Evolutionary conservation across 441 rosid species (phyloP).

Genomic region (Dalechampia spathulata): DNA sequence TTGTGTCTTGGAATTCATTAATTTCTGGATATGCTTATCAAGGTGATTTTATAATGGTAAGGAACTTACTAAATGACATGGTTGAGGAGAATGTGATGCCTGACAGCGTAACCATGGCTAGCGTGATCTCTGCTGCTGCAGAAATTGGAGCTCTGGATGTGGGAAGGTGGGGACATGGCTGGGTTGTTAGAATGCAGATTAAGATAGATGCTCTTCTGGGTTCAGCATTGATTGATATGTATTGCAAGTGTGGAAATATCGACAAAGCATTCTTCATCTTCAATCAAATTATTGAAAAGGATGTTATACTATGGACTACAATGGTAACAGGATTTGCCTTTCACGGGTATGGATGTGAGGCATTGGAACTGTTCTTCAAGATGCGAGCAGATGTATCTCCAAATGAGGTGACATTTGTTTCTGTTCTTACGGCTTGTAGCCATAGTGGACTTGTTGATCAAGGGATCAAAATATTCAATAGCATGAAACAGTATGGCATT

Average conservation of each 20-base stretch:
- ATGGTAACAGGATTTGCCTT: conserved; percentile 53
- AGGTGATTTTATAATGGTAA: conserved; percentile 24
- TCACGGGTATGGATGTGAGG: conserved; percentile 44
- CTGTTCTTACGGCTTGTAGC: conserved; percentile 51
- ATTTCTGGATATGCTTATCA: conserved; percentile 33
- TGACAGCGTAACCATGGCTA: conserved; percentile 29
- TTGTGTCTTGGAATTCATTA: conserved; percentile 47
- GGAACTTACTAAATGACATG: conserved; percentile 26
- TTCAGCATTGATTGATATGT: conserved; percentile 51
- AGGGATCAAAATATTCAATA: conserved; percentile 32
- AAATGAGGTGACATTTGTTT: conserved; percentile 40
- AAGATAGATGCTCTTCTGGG: conserved; percentile 35
- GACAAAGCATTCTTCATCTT: conserved; percentile 36
- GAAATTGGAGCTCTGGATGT: conserved; percentile 28
- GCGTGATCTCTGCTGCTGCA: conserved; percentile 33
- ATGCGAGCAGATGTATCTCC: conserved; percentile 40
- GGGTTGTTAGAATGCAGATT: conserved; percentile 24
- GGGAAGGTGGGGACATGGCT: conserved; percentile 45
- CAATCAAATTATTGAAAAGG: conserved; percentile 27
- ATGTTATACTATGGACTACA: conserved; percentile 45
- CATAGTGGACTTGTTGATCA: conserved; percentile 43
- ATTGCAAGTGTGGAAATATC: conserved; percentile 48
- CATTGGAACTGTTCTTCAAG: conserved; percentile 34
- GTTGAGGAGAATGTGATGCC: conserved; percentile 29
- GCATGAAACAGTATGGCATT: conserved; percentile 38